Evolutionary conservation across 75 land plant genomes (phyloP).

Genomic region (Picea glauca): DNA sequence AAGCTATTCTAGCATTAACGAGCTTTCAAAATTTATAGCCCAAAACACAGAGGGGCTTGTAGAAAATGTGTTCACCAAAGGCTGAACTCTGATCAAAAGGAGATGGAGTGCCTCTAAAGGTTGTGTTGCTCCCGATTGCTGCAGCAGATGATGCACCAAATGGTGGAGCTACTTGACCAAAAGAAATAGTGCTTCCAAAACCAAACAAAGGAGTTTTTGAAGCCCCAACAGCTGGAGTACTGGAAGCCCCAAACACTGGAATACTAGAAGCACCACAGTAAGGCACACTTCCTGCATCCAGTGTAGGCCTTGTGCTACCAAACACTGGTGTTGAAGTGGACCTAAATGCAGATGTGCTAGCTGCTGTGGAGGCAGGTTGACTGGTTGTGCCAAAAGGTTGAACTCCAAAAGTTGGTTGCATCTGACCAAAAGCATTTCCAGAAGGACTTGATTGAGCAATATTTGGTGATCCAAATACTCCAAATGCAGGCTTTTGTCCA

Average conservation of each 20-base stretch:
- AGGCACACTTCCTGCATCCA: constrained; percentile 38
- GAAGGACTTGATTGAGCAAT: constrained; percentile 76
- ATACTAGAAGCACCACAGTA: constrained; percentile 40
- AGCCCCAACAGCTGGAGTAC: constrained; percentile 43
- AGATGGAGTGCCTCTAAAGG: constrained; percentile 54
- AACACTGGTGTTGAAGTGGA: constrained; percentile 33
- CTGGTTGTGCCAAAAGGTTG: constrained; percentile 48
- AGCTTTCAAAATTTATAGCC: no score
- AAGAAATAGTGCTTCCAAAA: constrained; percentile 13
- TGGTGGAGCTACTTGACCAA: constrained; percentile 18
- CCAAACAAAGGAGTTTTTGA: constrained; percentile 45
- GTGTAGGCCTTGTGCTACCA: constrained; percentile 34
- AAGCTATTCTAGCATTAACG: no score
- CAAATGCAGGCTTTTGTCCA: constrained; percentile 93
- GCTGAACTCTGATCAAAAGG: constrained; percentile 28
- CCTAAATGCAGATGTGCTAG: constrained; percentile 42
- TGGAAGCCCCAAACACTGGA: constrained; percentile 34
- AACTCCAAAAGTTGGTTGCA: constrained; percentile 36
- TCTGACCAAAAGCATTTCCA: constrained; percentile 56
- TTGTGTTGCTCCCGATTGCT: constrained; percentile 48
- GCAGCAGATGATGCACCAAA: constrained; percentile 22
- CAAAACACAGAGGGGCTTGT: no score
- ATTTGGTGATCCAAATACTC: constrained; percentile 73
- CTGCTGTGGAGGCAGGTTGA: constrained; percentile 52
- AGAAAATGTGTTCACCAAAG: constrained; percentile 13